A percentile compares a stretch with the other conserved stretches of the same genome.
phyloP scores from a whole-genome alignment of 2,329 filamentous ascomycete species.

The Amauroascus verrucosus region DNA sequence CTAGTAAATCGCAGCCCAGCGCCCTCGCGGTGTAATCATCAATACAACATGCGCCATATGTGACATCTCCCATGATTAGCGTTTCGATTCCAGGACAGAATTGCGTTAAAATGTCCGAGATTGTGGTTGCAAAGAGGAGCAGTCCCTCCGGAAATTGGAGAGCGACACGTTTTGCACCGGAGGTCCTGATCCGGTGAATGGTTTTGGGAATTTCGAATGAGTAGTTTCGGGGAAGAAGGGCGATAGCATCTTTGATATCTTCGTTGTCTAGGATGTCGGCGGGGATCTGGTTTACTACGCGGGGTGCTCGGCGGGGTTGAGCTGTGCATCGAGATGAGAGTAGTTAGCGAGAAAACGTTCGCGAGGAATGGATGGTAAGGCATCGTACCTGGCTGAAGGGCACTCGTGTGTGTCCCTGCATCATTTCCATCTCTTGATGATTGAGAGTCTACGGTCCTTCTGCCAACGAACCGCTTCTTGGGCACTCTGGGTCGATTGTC shows the following conservation, averaged over 20 bases:
- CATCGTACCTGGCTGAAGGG: slow-evolving; percentile 29
- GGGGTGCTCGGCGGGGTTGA: slow-evolving; percentile 59
- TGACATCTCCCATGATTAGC: slow-evolving; percentile 97
- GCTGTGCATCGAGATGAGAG: slow-evolving; percentile 27
- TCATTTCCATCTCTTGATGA: slow-evolving; percentile 48
- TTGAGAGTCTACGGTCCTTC: slow-evolving; percentile 53
- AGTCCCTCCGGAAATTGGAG: slow-evolving; percentile 97
- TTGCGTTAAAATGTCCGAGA: slow-evolving; percentile 88
- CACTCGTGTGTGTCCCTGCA: slow-evolving; percentile 40
- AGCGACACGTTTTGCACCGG: slow-evolving; percentile 69
- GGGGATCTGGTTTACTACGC: slow-evolving; percentile 85
- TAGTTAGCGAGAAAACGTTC: slow-evolving; percentile 5
- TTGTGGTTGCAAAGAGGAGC: slow-evolving; percentile 89
- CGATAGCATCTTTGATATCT: slow-evolving; percentile 76
- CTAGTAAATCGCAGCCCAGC: slow-evolving; percentile 82
- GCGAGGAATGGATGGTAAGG: slow-evolving; percentile 13
- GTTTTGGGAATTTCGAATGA: slow-evolving; percentile 98
- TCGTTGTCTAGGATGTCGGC: slow-evolving; percentile 74
- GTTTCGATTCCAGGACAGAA: slow-evolving; percentile 90
- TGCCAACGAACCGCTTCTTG: slow-evolving; percentile 84
- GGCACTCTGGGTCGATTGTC: slow-evolving; percentile 51
- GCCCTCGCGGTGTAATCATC: slow-evolving; percentile 96
- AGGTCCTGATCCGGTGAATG: slow-evolving; percentile 79
- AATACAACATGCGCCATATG: slow-evolving; percentile 96
- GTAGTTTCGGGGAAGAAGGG: slow-evolving; percentile 87